Evolutionary conservation across 495 filamentous ascomycete species (phyloP).

Genomic region (Pseudomonodictys pantanalensis): DNA sequence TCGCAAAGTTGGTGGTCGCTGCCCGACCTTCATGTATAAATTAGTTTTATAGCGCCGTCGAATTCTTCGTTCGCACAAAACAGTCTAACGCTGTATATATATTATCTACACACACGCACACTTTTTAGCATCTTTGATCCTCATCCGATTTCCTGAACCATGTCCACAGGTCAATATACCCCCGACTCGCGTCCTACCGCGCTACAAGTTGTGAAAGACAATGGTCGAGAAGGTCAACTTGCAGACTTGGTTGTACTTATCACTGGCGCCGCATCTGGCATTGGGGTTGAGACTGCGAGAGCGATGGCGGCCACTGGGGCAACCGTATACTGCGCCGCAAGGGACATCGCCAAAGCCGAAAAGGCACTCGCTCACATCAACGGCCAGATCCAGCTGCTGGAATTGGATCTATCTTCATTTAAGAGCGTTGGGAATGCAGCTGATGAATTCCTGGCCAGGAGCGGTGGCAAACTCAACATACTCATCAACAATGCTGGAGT

Average conservation of each 20-base stretch:
- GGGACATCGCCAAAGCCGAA: slow-evolving; percentile 41
- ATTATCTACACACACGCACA: too few relatives aligned
- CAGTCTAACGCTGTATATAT: too few relatives aligned
- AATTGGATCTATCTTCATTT: slow-evolving; percentile 38
- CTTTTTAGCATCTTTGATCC: too few relatives aligned
- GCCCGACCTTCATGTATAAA: too few relatives aligned
- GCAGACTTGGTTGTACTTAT: slow-evolving; percentile 50
- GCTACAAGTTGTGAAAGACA: slow-evolving; percentile 53
- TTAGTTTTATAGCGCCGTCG: too few relatives aligned
- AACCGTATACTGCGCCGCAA: slow-evolving; percentile 46
- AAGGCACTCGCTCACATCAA: slow-evolving; percentile 6
- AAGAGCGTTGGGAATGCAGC: slow-evolving; percentile 28
- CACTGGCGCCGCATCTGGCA: slow-evolving; percentile 53
- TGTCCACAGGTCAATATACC: too few relatives aligned
- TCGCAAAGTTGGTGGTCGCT: too few relatives aligned
- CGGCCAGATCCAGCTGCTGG: slow-evolving; percentile 37
- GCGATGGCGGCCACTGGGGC: slow-evolving; percentile 51
- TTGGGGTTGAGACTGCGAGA: slow-evolving; percentile 52
- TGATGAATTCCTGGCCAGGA: slow-evolving; percentile 22
- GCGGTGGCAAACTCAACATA: slow-evolving; percentile 33
- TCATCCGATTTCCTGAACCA: too few relatives aligned
- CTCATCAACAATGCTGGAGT: slow-evolving; percentile 41
- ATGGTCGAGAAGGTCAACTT: slow-evolving; percentile 44
- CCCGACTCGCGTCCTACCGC: slow-evolving; percentile 58
- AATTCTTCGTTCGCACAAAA: too few relatives aligned